Conservation (phyloP, 2,329 filamentous ascomycete genomes). For the Scedosporium dehoogii region DNA sequence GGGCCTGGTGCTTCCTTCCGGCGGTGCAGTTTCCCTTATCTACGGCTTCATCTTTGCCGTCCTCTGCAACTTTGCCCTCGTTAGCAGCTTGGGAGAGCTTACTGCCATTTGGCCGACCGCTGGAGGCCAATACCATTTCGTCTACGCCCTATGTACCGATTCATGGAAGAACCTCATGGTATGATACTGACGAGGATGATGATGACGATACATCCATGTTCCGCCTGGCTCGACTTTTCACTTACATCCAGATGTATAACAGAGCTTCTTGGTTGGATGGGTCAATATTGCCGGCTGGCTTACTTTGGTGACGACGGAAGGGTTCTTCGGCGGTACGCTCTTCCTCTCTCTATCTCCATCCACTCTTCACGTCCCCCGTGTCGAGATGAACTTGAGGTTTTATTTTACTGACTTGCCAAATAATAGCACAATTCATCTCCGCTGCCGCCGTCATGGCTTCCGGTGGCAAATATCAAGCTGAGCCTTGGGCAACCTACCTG, state of each 20-base stretch:
- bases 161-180: conserved; percentile 28
- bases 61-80: conserved; percentile 31
- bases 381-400: background rate
- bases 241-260: background rate
- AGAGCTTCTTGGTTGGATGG: conserved; percentile 35
- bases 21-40: conserved; percentile 29
- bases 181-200: background rate
- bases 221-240: fast-evolving
- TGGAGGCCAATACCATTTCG: conserved; percentile 35
- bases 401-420: background rate
- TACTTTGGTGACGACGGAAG: conserved; percentile 30
- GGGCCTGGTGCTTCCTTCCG: conserved; percentile 29
- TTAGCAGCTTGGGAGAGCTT: conserved; percentile 31
- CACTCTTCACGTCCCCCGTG: too few species aligned
- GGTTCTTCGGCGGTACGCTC: conserved; percentile 28
- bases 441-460: conserved; percentile 30
- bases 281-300: conserved; percentile 36
- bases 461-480: conserved; percentile 23
- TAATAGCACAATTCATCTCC: conserved; percentile 30
- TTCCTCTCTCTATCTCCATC: fast-evolving
- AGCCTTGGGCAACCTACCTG: conserved; percentile 29
- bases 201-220: background rate
- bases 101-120: conserved; percentile 35
- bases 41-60: conserved; percentile 37
- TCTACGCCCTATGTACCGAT: conserved; percentile 27